Evolutionary conservation across 306 rosid genomes (phyloP), one percentile per base, ranked within the genome.

Genomic region (Dalbergia cochinchinensis): DNA sequence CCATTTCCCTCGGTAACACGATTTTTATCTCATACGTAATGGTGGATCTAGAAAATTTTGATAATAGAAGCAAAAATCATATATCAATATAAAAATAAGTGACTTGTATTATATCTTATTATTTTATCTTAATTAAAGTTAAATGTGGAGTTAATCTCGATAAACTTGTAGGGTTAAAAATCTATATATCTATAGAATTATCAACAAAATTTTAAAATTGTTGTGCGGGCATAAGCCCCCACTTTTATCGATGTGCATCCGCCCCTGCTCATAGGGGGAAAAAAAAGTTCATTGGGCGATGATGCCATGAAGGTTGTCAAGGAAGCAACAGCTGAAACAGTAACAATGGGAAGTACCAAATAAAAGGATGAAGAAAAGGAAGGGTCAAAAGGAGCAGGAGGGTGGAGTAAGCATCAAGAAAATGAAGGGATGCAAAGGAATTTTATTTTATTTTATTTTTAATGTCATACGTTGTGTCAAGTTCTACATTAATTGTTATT

Each of bases 371-470:
- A 76, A 71, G 65, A 65, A 65, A 57, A 31, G 18, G 35, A 26
- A 20, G 65, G 69, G 77, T 71, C 67, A 76, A 74, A 12, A 11
- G 48, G 13, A 65, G 65, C 3, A 65, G 64, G 39, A 57, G 73
- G 70, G 33, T 77, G 81, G 83, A 77, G 83, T 84, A 34, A 76
- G 79, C 39, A 42, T 62, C 83, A 80, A 76, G 83, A 71, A 76
- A 80, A 80, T 33, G 31, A 69, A 83, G 41, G 55, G 69, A 74
- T 79, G 77, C 7, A 0, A 42, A 54, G 50, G 54, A 47, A 64
- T 50, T 50, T 12, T 48, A 11, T 48, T 12, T 4, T 12, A 48
- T 4, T 37, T 22, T 53, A 19, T 59, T 68, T 68, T 4, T 26
- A 10, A 26, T 26, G 71, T 22, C 48, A 62, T 82, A 22, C 16